Conservation (phyloP, 2,329 filamentous ascomycete genomes). For the Xylariales sp. region DNA sequence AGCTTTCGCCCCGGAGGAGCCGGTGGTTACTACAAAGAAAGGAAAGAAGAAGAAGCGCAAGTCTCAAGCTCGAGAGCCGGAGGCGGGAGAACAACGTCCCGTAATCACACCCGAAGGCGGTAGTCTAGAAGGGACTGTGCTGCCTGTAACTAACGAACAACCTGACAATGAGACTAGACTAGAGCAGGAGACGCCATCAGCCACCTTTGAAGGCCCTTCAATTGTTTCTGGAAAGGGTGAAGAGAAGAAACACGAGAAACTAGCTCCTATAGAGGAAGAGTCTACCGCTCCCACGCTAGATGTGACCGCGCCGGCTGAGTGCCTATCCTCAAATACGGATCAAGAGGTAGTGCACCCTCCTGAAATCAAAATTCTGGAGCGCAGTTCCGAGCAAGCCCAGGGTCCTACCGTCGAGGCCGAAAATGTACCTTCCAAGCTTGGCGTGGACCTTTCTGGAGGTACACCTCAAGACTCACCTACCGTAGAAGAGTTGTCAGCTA, state of each 20-base stretch:
- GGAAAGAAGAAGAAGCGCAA: conserved; percentile 42
- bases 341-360: neutral
- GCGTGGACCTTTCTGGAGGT: conserved; percentile 22
- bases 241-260: conserved; percentile 48
- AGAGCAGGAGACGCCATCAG: conserved; percentile 24
- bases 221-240: conserved; percentile 43
- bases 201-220: conserved; percentile 35
- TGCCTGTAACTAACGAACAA: neutral
- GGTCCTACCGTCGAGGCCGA: conserved; percentile 1
- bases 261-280: conserved; percentile 29
- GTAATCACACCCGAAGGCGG: conserved; percentile 8
- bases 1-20: conserved; percentile 4
- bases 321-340: neutral
- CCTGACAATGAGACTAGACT: conserved; percentile 4
- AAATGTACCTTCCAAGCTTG: neutral
- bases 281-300: neutral
- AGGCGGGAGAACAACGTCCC: conserved; percentile 25
- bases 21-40: conserved; percentile 30
- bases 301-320: conserved; percentile 1
- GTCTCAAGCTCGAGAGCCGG: conserved; percentile 34
- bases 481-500: conserved; percentile 27
- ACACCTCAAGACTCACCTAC: conserved; percentile 18
- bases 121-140: neutral
- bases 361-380: neutral
- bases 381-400: neutral